These are phyloP conservation scores for Tritrichomonas foetus DNA, from an alignment of 208 protist species.

Conservation along the genomic window DNA sequence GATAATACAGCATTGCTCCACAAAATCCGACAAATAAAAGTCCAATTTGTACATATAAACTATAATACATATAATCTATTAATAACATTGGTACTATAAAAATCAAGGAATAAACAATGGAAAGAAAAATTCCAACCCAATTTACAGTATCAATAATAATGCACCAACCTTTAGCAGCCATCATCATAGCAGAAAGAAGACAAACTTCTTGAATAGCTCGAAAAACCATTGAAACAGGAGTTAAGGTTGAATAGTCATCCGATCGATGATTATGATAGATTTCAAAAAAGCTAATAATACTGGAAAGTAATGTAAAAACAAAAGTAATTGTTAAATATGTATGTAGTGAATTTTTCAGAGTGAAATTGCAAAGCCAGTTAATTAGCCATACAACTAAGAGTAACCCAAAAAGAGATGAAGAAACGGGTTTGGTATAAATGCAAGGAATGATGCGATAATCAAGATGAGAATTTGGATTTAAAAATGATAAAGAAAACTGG, in stretches of 20 bases:
- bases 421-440: background rate
- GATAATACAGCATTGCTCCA: too few relatives aligned
- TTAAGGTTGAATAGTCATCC: background rate
- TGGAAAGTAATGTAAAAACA: background rate
- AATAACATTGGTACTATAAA: background rate
- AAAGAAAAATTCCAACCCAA: background rate
- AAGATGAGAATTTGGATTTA: conserved; percentile 16
- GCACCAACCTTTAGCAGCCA: background rate
- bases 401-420: background rate
- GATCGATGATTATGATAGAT: background rate
- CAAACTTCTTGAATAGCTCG: background rate
- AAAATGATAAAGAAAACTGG: background rate
- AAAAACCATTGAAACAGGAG: background rate
- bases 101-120: background rate
- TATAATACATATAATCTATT: too few relatives aligned
- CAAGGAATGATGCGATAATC: background rate
- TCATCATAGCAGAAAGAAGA: background rate
- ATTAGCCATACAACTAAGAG: background rate
- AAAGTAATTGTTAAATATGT: background rate
- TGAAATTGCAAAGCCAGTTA: background rate
- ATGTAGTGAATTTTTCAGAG: background rate
- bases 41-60: too few relatives aligned
- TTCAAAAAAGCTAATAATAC: background rate
- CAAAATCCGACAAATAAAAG: too few relatives aligned
- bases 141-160: background rate